phyloP scores from a whole-genome alignment of 495 filamentous ascomycete genomes.

The Podospora fimiseda region DNA sequence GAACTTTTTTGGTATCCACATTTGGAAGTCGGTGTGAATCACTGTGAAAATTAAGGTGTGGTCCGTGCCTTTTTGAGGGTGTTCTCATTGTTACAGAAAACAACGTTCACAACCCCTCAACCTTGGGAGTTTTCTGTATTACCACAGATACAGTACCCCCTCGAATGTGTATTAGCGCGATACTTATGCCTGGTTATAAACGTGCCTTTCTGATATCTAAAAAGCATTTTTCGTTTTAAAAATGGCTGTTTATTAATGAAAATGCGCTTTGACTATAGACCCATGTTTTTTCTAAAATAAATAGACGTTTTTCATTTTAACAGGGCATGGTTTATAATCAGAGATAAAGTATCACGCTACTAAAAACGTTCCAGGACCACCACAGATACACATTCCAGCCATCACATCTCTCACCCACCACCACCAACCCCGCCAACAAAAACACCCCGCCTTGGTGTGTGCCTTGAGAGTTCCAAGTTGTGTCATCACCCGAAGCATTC shows the following conservation, averaged over 20 bases:
- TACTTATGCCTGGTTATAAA: no score
- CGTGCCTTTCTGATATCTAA: background rate
- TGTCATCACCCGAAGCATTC: conserved; percentile 5
- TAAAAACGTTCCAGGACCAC: no score
- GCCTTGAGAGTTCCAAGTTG: background rate
- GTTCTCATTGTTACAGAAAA: conserved; percentile 1
- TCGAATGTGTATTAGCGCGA: no score
- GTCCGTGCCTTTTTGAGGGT: conserved; percentile 25
- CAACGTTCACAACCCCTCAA: background rate
- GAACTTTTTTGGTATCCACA: conserved; percentile 15
- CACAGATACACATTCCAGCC: no score
- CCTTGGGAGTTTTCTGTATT: background rate
- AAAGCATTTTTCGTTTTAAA: no score
- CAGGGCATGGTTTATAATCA: no score
- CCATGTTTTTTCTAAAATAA: no score
- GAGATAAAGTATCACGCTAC: no score
- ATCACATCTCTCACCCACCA: no score
- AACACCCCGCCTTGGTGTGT: background rate
- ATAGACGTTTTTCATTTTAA: no score
- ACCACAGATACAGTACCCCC: background rate
- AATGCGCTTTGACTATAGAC: no score
- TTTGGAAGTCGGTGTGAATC: conserved; percentile 14
- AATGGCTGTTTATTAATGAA: no score
- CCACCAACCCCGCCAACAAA: background rate
- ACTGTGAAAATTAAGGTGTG: conserved; percentile 25